These are phyloP conservation scores for Pulveroboletus sp. DNA, from an alignment of 768 basidiomycete species.

Conservation along the genomic window DNA sequence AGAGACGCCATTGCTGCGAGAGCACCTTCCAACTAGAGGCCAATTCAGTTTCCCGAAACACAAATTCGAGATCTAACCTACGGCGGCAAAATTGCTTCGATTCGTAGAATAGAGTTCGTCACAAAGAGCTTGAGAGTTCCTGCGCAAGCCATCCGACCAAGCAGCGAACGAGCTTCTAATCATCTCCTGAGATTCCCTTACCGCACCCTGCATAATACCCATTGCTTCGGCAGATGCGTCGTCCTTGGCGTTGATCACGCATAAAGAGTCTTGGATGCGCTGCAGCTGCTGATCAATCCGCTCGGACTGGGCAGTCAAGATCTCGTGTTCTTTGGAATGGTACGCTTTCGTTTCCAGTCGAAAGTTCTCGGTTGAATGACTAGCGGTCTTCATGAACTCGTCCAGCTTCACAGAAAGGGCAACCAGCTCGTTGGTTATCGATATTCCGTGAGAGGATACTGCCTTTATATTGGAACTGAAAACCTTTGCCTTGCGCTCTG, in stretches of 20 bases:
- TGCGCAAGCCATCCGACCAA: slow-evolving; percentile 54
- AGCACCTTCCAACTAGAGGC: slow-evolving; percentile 47
- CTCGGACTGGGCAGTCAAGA: slow-evolving; percentile 44
- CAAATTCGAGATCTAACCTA: slow-evolving; percentile 23
- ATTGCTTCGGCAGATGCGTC: slow-evolving; percentile 50
- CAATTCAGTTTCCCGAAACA: slow-evolving; percentile 2
- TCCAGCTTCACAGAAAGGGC: slow-evolving; percentile 54
- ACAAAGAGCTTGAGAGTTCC: slow-evolving; percentile 45
- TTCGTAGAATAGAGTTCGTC: slow-evolving; percentile 41
- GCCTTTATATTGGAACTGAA: slow-evolving; percentile 61
- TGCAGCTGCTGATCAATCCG: slow-evolving; percentile 56
- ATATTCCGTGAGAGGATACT: slow-evolving; percentile 58
- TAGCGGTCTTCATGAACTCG: slow-evolving; percentile 54
- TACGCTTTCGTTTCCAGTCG: slow-evolving; percentile 53
- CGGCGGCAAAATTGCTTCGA: slow-evolving; percentile 42
- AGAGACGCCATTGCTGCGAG: slow-evolving; percentile 55
- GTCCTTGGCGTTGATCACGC: slow-evolving; percentile 53
- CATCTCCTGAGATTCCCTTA: slow-evolving; percentile 50
- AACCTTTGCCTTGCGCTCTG: slow-evolving; percentile 70
- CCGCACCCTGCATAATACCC: slow-evolving; percentile 39
- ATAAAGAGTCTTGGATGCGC: slow-evolving; percentile 47
- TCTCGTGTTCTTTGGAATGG: slow-evolving; percentile 51
- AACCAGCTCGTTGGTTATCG: slow-evolving; percentile 50
- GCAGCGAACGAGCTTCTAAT: slow-evolving; percentile 47
- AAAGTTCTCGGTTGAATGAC: slow-evolving; percentile 50